These are phyloP conservation scores for Globisporangium canariense DNA, from an alignment of 352 stramenopile genomes.

Conservation along the genomic window DNA sequence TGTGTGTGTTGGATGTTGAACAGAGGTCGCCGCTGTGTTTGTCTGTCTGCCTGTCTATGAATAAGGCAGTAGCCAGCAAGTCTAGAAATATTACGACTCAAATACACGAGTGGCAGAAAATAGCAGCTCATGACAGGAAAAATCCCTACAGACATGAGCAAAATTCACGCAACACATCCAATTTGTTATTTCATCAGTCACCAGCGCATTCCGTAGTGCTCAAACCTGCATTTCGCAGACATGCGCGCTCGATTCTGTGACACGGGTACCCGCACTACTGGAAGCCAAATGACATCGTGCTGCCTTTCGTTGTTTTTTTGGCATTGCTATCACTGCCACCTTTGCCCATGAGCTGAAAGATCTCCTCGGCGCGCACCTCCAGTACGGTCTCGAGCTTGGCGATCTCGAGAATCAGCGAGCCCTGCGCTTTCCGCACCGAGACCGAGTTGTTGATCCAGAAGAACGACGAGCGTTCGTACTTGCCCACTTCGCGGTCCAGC, in stretches of 20 bases:
- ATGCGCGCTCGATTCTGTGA: background rate
- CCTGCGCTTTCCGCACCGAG: slow-evolving; percentile 35
- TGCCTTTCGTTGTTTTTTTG: slow-evolving; percentile 4
- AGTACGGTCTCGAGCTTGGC: slow-evolving; percentile 40
- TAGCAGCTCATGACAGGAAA: too few relatives aligned
- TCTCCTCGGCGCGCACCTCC: slow-evolving; percentile 39
- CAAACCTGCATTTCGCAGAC: background rate
- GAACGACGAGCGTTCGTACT: slow-evolving; percentile 36
- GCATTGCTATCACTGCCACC: background rate
- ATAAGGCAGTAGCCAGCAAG: too few relatives aligned
- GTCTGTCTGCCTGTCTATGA: too few relatives aligned
- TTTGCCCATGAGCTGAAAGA: slow-evolving; percentile 33
- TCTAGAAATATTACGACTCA: too few relatives aligned
- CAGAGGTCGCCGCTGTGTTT: too few relatives aligned
- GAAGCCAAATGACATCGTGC: slow-evolving; percentile 18
- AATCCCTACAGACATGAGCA: too few relatives aligned
- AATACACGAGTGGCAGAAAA: too few relatives aligned
- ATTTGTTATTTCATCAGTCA: too few relatives aligned
- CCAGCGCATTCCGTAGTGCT: background rate
- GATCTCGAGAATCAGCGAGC: slow-evolving; percentile 36
- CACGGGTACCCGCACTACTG: background rate
- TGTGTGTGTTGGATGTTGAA: too few relatives aligned
- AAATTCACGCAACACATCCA: too few relatives aligned
- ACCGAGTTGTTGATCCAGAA: slow-evolving; percentile 75
- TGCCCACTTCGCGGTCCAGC: slow-evolving; percentile 22